phyloP scores from a whole-genome alignment of 345 rosid genomes.

The Arabidopsis suecica region DNA sequence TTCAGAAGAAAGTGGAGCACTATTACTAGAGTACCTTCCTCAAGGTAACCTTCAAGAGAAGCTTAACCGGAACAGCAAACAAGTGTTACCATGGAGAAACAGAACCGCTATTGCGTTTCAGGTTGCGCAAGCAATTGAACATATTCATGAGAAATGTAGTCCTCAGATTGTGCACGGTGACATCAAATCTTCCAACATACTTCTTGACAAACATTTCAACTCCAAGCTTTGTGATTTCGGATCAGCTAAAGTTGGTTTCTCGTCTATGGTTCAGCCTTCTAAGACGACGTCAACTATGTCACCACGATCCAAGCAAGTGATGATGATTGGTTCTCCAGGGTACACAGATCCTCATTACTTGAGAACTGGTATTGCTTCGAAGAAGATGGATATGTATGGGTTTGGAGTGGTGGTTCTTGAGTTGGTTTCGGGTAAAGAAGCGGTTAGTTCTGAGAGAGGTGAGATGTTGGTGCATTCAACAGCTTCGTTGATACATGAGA shows the following conservation, averaged over 20 bases:
- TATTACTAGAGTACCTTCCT: constrained; percentile 68
- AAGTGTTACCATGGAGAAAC: constrained; percentile 64
- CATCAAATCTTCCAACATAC: constrained; percentile 78
- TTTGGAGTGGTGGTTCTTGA: constrained; percentile 80
- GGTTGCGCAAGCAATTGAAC: constrained; percentile 73
- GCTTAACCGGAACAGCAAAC: constrained; percentile 52
- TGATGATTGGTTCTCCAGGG: constrained; percentile 88
- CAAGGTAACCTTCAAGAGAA: constrained; percentile 78
- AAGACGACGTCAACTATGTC: constrained; percentile 23
- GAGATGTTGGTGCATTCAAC: constrained; percentile 55
- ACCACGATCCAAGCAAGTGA: constrained; percentile 53
- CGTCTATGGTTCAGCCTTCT: constrained; percentile 59
- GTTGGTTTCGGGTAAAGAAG: constrained; percentile 74
- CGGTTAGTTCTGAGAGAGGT: constrained; percentile 68
- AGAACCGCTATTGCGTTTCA: constrained; percentile 71
- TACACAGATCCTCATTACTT: constrained; percentile 90
- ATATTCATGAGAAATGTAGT: constrained; percentile 71
- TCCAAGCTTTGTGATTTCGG: constrained; percentile 92
- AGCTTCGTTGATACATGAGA: constrained; percentile 46
- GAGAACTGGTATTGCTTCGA: constrained; percentile 76
- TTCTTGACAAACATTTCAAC: constrained; percentile 69
- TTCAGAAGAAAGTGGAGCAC: constrained; percentile 72
- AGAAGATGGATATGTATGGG: constrained; percentile 86
- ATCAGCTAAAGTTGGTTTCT: constrained; percentile 84
- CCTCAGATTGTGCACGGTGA: constrained; percentile 87